Percentiles rank a stretch among this genome's conserved stretches.
phyloP scores from a whole-genome alignment of 208 protist species.

The Phytomonas sp. region DNA sequence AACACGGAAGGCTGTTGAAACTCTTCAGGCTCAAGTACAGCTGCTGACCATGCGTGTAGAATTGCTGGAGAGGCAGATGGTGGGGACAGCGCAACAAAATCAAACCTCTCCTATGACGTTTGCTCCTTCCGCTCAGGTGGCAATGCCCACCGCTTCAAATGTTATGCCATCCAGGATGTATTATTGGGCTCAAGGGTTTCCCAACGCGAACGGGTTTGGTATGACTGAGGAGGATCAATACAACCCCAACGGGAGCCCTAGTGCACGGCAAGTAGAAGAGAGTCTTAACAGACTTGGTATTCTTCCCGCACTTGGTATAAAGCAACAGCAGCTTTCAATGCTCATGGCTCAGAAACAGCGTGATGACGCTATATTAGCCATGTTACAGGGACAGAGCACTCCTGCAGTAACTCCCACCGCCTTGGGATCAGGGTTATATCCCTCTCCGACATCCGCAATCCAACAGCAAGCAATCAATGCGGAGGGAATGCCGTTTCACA shows the following conservation, averaged over 20 bases:
- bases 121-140: not conserved
- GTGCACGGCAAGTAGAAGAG: not conserved
- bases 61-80: constrained; percentile 23
- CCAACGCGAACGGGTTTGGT: not conserved
- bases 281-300: not conserved
- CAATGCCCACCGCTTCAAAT: not conserved
- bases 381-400: constrained; percentile 11
- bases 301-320: not conserved
- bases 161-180: not conserved
- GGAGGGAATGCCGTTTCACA: not conserved
- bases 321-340: constrained; percentile 14
- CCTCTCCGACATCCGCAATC: not conserved
- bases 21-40: constrained; percentile 22
- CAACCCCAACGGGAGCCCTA: not conserved
- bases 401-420: constrained; percentile 11
- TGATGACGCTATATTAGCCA: constrained; percentile 7
- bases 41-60: constrained; percentile 35
- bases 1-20: constrained; percentile 12
- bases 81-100: not conserved
- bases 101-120: not conserved
- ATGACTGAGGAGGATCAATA: not conserved
- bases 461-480: not conserved
- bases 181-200: constrained; percentile 2
- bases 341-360: constrained; percentile 12
- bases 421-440: not conserved